Conservation (phyloP, 2,329 filamentous ascomycete genomes). For the Botryosphaeria dothidea region DNA sequence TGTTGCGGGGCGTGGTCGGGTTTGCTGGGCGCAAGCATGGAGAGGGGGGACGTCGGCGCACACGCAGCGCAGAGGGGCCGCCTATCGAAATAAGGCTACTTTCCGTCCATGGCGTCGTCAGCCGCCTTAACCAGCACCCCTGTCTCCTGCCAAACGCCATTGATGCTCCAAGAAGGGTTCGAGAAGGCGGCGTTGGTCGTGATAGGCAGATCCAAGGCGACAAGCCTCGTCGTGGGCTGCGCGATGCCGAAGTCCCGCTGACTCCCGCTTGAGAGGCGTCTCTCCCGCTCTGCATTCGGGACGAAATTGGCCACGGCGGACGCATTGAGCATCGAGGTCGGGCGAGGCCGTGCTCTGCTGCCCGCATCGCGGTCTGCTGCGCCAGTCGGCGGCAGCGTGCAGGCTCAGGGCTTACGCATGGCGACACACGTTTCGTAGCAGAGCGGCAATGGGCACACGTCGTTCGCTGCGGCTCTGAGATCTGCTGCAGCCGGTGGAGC, state of each 20-base stretch:
- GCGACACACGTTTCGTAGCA: not conserved
- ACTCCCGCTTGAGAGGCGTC: not conserved
- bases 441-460: not conserved
- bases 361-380: too few relatives aligned
- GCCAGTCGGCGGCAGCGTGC: not conserved
- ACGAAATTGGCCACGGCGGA: not conserved
- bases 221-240: not conserved
- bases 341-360: not conserved
- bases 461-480: constrained; percentile 2
- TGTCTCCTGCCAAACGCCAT: not conserved
- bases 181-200: not conserved
- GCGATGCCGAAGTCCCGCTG: not conserved
- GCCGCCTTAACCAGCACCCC: not conserved
- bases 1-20: not conserved
- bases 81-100: constrained; percentile 14
- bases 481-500: not conserved
- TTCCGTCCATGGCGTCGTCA: constrained; percentile 5
- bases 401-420: constrained; percentile 8
- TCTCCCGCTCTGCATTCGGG: not conserved
- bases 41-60: not conserved
- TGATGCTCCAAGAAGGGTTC: not conserved
- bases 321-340: not conserved
- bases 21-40: not conserved
- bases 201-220: not conserved
- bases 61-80: constrained; percentile 7